Percentiles rank a stretch among this genome's conserved stretches.
These are phyloP conservation scores for Fusarium bulbicola DNA, from an alignment of 2,329 filamentous ascomycete genomes.

Conservation along the genomic window DNA sequence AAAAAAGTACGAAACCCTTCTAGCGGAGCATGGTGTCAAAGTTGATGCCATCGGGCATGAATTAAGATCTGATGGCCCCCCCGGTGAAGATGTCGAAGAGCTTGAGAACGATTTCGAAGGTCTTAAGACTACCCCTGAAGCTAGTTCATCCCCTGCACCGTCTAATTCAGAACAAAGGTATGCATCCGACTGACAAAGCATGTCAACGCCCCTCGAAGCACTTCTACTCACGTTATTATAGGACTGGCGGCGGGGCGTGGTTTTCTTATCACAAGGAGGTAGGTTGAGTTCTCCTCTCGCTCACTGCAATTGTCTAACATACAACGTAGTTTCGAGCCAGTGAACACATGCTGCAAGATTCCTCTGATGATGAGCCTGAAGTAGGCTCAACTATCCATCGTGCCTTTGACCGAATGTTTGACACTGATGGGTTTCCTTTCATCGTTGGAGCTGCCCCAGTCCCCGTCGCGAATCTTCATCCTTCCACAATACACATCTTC, in stretches of 20 bases:
- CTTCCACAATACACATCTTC: conserved; percentile 66
- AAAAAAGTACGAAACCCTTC: conserved; percentile 71
- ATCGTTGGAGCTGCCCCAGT: conserved; percentile 57
- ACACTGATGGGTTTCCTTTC: conserved; percentile 67
- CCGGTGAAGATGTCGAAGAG: conserved; percentile 63
- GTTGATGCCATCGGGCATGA: conserved; percentile 73
- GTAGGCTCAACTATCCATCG: conserved; percentile 63
- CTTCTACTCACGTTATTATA: conserved; percentile 16
- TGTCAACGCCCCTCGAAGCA: background rate
- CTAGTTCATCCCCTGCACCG: conserved; percentile 48
- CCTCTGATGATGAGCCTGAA: conserved; percentile 67
- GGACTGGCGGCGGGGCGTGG: conserved; percentile 48
- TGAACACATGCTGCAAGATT: conserved; percentile 60
- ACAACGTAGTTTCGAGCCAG: conserved; percentile 58
- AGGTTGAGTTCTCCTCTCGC: conserved; percentile 15
- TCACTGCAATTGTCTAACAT: conserved; percentile 11
- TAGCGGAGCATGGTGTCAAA: conserved; percentile 72
- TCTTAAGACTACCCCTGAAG: conserved; percentile 62
- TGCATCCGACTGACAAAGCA: background rate
- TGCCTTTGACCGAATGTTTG: conserved; percentile 68
- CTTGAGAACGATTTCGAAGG: conserved; percentile 65
- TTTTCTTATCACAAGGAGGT: conserved; percentile 64
- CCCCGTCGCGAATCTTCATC: conserved; percentile 60
- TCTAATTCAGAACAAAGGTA: conserved; percentile 45
- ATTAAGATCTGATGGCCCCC: conserved; percentile 42